These are phyloP conservation scores for Pythium scleroteichum DNA, from an alignment of 352 stramenopile species.

Conservation along the genomic window DNA sequence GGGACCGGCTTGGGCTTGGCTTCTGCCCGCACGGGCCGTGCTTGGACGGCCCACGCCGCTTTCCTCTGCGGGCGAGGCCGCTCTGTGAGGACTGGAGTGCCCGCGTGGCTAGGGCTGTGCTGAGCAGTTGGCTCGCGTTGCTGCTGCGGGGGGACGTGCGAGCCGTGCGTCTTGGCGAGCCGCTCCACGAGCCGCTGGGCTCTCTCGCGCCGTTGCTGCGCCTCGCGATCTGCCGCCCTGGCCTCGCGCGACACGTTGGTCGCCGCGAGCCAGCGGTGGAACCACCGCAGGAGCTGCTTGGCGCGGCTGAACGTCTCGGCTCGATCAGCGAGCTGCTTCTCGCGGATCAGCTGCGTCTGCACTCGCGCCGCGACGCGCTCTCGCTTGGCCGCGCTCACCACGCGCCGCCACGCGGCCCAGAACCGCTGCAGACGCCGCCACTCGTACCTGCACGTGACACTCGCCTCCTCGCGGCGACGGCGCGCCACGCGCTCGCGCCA, in stretches of 20 bases:
- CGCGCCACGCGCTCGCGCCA: slow-evolving; percentile 21
- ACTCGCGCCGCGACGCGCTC: slow-evolving; percentile 22
- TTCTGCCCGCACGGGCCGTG: neutral
- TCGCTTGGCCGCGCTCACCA: neutral
- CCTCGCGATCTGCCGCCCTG: slow-evolving; percentile 23
- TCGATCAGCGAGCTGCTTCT: slow-evolving; percentile 19
- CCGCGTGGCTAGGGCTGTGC: too few species aligned
- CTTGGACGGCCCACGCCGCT: neutral
- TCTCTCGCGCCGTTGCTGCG: slow-evolving; percentile 36
- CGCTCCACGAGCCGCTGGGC: slow-evolving; percentile 29
- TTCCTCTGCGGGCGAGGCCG: neutral
- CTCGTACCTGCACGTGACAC: slow-evolving; percentile 16
- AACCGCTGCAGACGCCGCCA: slow-evolving; percentile 29
- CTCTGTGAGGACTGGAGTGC: neutral
- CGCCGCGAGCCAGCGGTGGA: slow-evolving; percentile 47
- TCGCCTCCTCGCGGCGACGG: slow-evolving; percentile 8
- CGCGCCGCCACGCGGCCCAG: slow-evolving; percentile 27
- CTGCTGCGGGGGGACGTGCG: too few species aligned
- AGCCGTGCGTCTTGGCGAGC: neutral
- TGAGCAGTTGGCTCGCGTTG: too few species aligned
- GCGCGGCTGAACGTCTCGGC: slow-evolving; percentile 40
- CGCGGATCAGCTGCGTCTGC: slow-evolving; percentile 17
- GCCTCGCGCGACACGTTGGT: slow-evolving; percentile 33
- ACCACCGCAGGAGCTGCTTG: slow-evolving; percentile 44
- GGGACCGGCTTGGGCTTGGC: neutral